phyloP scores from a whole-genome alignment of 2,329 filamentous ascomycete species.

The Aureobasidium mangrovei region DNA sequence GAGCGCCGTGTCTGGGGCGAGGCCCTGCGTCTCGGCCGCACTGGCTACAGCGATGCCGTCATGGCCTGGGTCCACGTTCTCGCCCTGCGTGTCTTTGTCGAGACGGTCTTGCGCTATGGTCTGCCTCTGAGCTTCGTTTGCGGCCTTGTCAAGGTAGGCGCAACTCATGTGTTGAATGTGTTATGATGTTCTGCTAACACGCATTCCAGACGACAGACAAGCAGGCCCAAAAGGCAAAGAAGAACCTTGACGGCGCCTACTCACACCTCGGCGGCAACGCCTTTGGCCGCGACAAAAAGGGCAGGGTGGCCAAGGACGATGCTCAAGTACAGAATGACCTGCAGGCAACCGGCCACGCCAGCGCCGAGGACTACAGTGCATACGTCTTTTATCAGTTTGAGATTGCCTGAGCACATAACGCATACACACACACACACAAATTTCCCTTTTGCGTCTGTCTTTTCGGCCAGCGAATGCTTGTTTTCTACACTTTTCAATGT shows the following conservation, averaged over 20 bases:
- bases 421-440: background rate
- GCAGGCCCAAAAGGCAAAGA: constrained; percentile 61
- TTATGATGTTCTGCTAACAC: background rate
- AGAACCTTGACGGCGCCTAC: constrained; percentile 66
- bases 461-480: background rate
- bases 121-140: constrained; percentile 83
- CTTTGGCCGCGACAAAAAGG: constrained; percentile 87
- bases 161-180: background rate
- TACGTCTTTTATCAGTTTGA: constrained; percentile 98
- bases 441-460: background rate
- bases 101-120: constrained; percentile 94
- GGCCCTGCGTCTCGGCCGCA: constrained; percentile 73
- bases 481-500: constrained; percentile 2
- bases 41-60: constrained; percentile 91
- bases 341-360: constrained; percentile 60
- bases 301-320: constrained; percentile 84
- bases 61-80: constrained; percentile 95
- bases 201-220: constrained; percentile 68
- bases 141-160: constrained; percentile 69
- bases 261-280: constrained; percentile 93
- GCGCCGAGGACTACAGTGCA: constrained; percentile 74
- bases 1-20: constrained; percentile 91
- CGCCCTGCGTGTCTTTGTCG: constrained; percentile 86
- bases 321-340: constrained; percentile 70
- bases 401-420: constrained; percentile 42